A percentile compares a stretch with the other conserved stretches of the same genome.
Conservation (phyloP, 2,329 filamentous ascomycete species). For the Botrytis fabae region DNA sequence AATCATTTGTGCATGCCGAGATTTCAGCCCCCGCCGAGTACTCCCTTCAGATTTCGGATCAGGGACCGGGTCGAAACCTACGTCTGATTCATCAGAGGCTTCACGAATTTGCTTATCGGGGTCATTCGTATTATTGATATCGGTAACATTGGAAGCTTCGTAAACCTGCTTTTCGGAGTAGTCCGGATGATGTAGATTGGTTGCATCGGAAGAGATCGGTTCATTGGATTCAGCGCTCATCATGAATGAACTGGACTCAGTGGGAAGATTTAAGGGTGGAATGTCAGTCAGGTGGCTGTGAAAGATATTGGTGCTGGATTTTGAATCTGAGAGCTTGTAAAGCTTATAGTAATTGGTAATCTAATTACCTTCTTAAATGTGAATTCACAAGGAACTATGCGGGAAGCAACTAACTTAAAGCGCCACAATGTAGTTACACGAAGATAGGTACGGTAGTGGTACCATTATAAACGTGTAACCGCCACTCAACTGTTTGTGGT, state of each 20-base stretch:
- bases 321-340: background rate
- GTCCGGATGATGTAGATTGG: background rate
- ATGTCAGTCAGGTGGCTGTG: background rate
- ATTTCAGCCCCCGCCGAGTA: background rate
- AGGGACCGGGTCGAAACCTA: background rate
- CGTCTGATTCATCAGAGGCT: background rate
- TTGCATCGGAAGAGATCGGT: background rate
- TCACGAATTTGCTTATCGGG: background rate
- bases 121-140: background rate
- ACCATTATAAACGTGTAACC: background rate
- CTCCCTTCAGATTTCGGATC: background rate
- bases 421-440: background rate
- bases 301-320: background rate
- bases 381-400: background rate
- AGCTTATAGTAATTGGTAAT: background rate
- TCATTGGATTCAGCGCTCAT: background rate
- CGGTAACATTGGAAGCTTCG: background rate
- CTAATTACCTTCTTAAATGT: background rate
- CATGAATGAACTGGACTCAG: background rate
- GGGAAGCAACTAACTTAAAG: background rate
- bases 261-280: too few species aligned
- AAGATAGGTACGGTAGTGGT: background rate
- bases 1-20: conserved; percentile 1
- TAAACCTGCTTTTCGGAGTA: background rate
- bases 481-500: background rate